A percentile compares a stretch with the other conserved stretches of the same genome.
phyloP scores from a whole-genome alignment of 805 yeast genomes.

The Candida wancherniae region DNA sequence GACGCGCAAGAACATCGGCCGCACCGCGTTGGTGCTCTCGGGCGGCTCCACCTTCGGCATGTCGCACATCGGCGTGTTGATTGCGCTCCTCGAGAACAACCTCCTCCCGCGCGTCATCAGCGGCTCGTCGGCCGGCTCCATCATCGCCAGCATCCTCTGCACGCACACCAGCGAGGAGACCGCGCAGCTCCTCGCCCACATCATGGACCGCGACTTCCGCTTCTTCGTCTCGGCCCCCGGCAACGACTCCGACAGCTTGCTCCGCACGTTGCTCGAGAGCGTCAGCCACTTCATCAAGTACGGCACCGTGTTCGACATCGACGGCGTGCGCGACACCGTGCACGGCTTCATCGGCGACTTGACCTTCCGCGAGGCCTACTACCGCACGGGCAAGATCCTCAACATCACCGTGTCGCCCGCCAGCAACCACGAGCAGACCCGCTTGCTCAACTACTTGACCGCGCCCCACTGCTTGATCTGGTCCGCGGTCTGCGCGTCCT shows the following conservation, averaged over 20 bases:
- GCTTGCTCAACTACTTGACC: slow-evolving; percentile 71
- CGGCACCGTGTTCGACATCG: slow-evolving; percentile 86
- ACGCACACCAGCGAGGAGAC: slow-evolving; percentile 74
- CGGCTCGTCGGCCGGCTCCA: slow-evolving; percentile 96
- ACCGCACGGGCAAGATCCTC: slow-evolving; percentile 87
- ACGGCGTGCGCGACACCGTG: slow-evolving; percentile 69
- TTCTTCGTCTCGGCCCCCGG: slow-evolving; percentile 36
- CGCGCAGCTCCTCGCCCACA: slow-evolving; percentile 49
- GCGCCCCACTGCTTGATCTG: slow-evolving; percentile 79
- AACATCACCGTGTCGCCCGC: slow-evolving; percentile 94
- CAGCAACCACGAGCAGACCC: slow-evolving; percentile 84
- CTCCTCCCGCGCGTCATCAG: slow-evolving; percentile 82
- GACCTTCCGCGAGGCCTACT: slow-evolving; percentile 91
- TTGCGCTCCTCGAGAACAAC: slow-evolving; percentile 68
- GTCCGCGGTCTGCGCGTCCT: slow-evolving; percentile 91
- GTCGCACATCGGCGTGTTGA: slow-evolving; percentile 86
- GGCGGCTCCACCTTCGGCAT: slow-evolving; percentile 96
- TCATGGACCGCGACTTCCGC: slow-evolving; percentile 53
- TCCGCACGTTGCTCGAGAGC: slow-evolving; percentile 41
- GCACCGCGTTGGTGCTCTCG: slow-evolving; percentile 89
- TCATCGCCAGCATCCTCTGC: slow-evolving; percentile 84
- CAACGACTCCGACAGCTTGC: slow-evolving; percentile 40
- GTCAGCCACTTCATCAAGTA: slow-evolving; percentile 60
- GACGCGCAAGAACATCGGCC: slow-evolving; percentile 85
- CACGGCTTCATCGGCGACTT: slow-evolving; percentile 76